These are phyloP conservation scores for Microthyrium microscopicum DNA, from an alignment of 2,329 filamentous ascomycete genomes.

Conservation along the genomic window DNA sequence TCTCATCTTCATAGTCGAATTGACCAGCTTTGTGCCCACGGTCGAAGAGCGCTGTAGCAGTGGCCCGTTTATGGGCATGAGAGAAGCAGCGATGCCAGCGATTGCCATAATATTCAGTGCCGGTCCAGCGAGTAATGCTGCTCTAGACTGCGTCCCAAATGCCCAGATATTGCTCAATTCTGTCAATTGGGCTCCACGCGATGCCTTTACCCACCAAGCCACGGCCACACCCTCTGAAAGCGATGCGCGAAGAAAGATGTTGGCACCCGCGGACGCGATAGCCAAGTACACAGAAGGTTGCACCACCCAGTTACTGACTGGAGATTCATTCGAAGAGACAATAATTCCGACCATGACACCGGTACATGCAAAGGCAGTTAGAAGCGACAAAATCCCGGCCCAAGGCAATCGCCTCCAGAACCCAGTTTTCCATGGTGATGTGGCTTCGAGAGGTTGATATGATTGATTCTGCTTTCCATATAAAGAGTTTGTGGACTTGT, in stretches of 20 bases:
- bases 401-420: background rate
- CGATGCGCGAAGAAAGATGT: background rate
- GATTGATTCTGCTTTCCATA: no score
- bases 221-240: background rate
- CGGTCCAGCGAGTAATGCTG: background rate
- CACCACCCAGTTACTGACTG: background rate
- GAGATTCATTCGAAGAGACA: no score
- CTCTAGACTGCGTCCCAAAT: background rate
- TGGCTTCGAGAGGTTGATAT: no score
- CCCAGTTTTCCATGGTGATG: constrained; percentile 3
- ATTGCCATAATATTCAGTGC: background rate
- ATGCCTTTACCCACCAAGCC: background rate
- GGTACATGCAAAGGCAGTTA: background rate
- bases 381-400: background rate
- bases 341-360: background rate
- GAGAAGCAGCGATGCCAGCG: background rate
- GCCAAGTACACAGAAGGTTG: constrained; percentile 1
- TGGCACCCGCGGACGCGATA: background rate
- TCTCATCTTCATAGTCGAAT: background rate
- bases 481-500: no score
- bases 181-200: background rate
- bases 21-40: background rate
- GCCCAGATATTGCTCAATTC: constrained; percentile 1
- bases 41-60: constrained; percentile 1
- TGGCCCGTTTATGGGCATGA: constrained; percentile 2